Percentiles rank a stretch among this genome's conserved stretches.
Evolutionary conservation across 768 basidiomycete species (phyloP).

Genomic region (Tubosaeta sp.): DNA sequence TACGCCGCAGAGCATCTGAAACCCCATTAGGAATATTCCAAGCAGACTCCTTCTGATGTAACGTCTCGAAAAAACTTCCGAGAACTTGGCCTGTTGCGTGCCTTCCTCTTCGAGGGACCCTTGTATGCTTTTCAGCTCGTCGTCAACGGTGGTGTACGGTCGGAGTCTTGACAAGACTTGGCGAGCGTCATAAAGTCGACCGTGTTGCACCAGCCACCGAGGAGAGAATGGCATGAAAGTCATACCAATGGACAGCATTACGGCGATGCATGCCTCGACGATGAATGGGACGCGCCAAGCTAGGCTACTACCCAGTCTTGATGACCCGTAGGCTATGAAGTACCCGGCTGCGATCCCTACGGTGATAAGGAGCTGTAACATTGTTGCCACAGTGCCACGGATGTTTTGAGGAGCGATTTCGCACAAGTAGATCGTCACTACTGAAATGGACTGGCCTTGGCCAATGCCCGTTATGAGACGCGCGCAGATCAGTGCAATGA

Average conservation of each 20-base stretch:
- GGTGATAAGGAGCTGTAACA: conserved; percentile 41
- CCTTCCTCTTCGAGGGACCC: conserved; percentile 23
- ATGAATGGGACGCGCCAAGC: conserved; percentile 30
- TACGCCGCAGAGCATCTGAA: conserved; percentile 36
- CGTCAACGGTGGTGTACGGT: conserved; percentile 11
- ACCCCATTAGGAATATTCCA: conserved; percentile 41
- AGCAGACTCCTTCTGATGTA: conserved; percentile 34
- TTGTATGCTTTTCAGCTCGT: conserved; percentile 19
- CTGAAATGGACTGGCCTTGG: conserved; percentile 44
- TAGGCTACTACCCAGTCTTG: conserved; percentile 17
- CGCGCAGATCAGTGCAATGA: conserved; percentile 40
- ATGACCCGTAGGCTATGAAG: conserved; percentile 25
- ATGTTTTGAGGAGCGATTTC: conserved; percentile 42
- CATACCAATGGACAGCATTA: conserved; percentile 21
- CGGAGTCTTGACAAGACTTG: conserved; percentile 24
- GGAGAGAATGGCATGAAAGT: conserved; percentile 18
- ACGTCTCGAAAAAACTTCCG: conserved; percentile 27
- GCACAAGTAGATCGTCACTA: conserved; percentile 37
- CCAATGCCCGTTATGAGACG: conserved; percentile 44
- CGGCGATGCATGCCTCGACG: conserved; percentile 20
- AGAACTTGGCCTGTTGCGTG: conserved; percentile 17
- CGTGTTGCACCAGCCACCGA: conserved; percentile 30
- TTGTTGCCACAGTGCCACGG: conserved; percentile 38
- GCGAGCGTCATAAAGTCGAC: conserved; percentile 30
- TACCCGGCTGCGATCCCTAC: conserved; percentile 39